Evolutionary conservation across 73 alveolate genomes (phyloP).

Genomic region (Paramecium pentaurelia): DNA sequence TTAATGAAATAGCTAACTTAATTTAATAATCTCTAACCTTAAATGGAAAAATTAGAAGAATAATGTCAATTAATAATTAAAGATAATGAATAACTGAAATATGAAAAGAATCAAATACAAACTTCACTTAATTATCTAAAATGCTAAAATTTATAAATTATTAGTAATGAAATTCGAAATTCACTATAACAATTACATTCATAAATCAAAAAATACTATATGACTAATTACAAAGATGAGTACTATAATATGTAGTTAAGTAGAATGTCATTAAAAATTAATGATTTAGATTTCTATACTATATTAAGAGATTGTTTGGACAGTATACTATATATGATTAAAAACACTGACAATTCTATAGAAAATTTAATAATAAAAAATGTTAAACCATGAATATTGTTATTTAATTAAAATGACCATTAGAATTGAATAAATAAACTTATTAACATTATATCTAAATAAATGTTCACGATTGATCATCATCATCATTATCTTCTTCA

Average conservation of each 20-base stretch:
- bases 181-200: neutral
- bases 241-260: neutral
- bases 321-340: neutral
- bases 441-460: neutral
- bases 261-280: neutral
- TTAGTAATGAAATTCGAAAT: neutral
- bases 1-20: neutral
- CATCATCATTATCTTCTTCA: conserved; percentile 62
- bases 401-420: neutral
- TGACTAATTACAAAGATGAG: neutral
- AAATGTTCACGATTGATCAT: conserved; percentile 27
- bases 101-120: neutral
- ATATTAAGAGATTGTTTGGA: neutral
- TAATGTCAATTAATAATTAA: neutral
- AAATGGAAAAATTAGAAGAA: neutral
- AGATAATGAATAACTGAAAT: conserved; percentile 4
- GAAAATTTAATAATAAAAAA: neutral
- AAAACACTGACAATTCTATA: neutral
- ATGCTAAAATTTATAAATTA: neutral
- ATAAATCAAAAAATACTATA: neutral
- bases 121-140: neutral
- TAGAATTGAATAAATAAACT: neutral
- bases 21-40: neutral
- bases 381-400: neutral
- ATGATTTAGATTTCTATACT: neutral